Conservation (phyloP, 2,329 filamentous ascomycete species). For the Talaromyces sp. region DNA sequence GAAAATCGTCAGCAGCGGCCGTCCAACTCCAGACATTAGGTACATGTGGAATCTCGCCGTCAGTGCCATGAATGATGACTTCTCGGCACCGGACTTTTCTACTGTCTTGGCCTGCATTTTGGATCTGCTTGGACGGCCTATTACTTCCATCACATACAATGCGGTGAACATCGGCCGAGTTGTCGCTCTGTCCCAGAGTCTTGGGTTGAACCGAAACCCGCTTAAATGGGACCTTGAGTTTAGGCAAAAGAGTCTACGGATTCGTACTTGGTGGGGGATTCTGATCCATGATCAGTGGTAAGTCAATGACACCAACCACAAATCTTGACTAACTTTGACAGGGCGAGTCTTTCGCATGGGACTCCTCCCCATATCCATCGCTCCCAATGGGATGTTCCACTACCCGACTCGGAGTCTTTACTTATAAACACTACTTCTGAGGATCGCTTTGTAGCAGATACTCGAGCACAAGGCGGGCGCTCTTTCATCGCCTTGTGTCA, state of each 20-base stretch:
- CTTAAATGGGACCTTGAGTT: slow-evolving; percentile 45
- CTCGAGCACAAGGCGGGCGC: slow-evolving; percentile 16
- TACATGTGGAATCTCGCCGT: slow-evolving; percentile 53
- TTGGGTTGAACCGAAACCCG: slow-evolving; percentile 51
- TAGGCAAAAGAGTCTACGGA: slow-evolving; percentile 45
- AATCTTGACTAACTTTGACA: slow-evolving; percentile 15
- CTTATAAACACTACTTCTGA: slow-evolving; percentile 5
- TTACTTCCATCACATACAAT: slow-evolving; percentile 48
- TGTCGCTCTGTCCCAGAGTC: slow-evolving; percentile 46
- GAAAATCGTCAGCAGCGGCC: slow-evolving; percentile 9
- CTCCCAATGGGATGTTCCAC: slow-evolving; percentile 42
- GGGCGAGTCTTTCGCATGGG: slow-evolving; percentile 47
- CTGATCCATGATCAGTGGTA: slow-evolving; percentile 51
- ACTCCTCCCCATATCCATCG: slow-evolving; percentile 44
- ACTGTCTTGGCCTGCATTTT: slow-evolving; percentile 47
- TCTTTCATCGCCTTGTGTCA: slow-evolving; percentile 40
- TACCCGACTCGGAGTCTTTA: slow-evolving; percentile 22
- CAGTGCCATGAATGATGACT: slow-evolving; percentile 48
- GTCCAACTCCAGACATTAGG: slow-evolving; percentile 40
- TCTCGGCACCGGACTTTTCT: slow-evolving; percentile 46
- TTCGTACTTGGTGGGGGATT: slow-evolving; percentile 51
- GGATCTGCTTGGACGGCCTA: slow-evolving; percentile 49
- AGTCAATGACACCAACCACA: slow-evolving; percentile 6
- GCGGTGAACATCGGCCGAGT: slow-evolving; percentile 44
- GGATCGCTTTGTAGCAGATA: slow-evolving; percentile 7